Evolutionary conservation across 331 rosid species (phyloP), one percentile per base, ranked within the genome.

Genomic region (Stylosanthes scabra): DNA sequence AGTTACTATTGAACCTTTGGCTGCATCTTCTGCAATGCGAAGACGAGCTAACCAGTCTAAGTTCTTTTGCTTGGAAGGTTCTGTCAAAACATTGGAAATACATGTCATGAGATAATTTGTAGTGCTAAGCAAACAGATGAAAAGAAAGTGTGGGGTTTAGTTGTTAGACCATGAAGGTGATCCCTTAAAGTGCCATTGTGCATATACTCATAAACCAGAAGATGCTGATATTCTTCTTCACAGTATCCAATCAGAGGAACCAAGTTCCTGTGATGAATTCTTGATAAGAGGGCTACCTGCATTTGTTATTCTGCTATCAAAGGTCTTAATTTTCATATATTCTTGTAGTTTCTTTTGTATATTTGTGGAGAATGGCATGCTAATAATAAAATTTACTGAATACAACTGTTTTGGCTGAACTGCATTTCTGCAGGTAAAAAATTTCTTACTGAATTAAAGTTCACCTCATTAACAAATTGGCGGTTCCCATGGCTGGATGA

Each of bases 241-340:
- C 93, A 89, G 74, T 85, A 91, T 70, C 97, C 97, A 58, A 87
- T 89, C 66, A 91, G 70, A 64, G 96, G 91, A 74, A 91, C 97
- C 96, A 91, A 82, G 74, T 91, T 91, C 61, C 97, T 83, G 65
- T 91, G 97, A 83, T 91, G 96, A 79, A 89, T 91, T 77, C 93
- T 86, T 37, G 97, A 87, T 70, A 91, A 79, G 71, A 91, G 91
- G 55, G 97, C 85, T 56, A 91, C 94, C 93, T 88, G 89, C 83
- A 70, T 61, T 57, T 49, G 52, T 77, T 28, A 52, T 15, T 70
- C 71, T 31, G 41, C 16, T 61, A 62, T 77, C 66, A 77, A 77
- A 57, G 66, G 71, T 5, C 62, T 65, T 28, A 50, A 75, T 46
- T 56, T 75, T 63, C 73, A 20, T 47, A 29, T 39, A 70, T 63